Percentiles rank a stretch among this genome's conserved stretches.
These are phyloP conservation scores for Venturia effusa DNA, from an alignment of 2,329 filamentous ascomycete genomes.

Conservation along the genomic window DNA sequence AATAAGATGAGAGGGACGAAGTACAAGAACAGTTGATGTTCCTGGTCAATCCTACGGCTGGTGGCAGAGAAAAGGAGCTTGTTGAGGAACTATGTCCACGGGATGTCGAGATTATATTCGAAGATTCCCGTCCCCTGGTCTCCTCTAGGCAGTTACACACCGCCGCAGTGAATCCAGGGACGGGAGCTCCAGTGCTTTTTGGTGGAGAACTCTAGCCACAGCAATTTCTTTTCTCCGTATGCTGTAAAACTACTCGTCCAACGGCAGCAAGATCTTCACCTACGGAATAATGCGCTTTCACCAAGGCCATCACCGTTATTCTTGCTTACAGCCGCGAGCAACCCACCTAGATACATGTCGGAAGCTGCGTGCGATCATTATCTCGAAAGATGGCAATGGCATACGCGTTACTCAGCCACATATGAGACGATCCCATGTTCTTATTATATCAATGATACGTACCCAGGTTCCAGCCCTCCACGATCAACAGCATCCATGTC, in stretches of 20 bases:
- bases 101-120: neutral
- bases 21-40: neutral
- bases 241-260: neutral
- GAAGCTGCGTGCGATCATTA: neutral
- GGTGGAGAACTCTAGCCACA: neutral
- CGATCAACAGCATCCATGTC: neutral
- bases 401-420: constrained; percentile 2
- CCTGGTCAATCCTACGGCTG: neutral
- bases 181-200: neutral
- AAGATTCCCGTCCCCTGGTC: neutral
- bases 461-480: too few relatives aligned
- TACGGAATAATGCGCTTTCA: neutral
- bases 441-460: too few relatives aligned
- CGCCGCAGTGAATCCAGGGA: neutral
- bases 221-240: neutral
- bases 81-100: neutral
- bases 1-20: neutral
- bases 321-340: neutral
- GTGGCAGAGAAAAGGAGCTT: neutral
- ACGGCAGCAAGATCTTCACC: neutral
- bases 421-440: neutral
- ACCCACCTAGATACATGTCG: neutral
- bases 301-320: too few relatives aligned
- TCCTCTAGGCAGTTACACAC: neutral
- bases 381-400: neutral